Evolutionary conservation across 371 early-diverging fungal genomes (phyloP).

Genomic region (Mortierella polycephala): DNA sequence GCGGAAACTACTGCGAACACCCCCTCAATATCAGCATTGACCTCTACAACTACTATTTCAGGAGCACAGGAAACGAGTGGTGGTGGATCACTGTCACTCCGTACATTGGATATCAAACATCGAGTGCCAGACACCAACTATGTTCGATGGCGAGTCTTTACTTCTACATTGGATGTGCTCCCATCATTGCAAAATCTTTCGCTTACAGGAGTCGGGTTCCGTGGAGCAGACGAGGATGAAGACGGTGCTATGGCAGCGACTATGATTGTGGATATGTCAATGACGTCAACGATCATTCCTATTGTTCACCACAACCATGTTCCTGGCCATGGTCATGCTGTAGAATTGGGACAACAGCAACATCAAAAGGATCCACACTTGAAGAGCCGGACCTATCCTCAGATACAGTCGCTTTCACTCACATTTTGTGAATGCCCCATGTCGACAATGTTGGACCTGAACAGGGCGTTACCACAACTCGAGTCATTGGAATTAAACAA

Average conservation of each 20-base stretch:
- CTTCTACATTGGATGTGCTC: slow-evolving; percentile 14
- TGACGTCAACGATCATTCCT: no score
- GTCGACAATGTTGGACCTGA: slow-evolving; percentile 25
- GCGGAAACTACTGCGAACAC: neutral
- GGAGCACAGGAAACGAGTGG: neutral
- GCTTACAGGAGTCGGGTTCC: slow-evolving; percentile 32
- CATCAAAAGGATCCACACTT: neutral
- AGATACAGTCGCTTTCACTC: slow-evolving; percentile 22
- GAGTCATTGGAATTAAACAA: slow-evolving; percentile 34
- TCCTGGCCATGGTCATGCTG: slow-evolving; percentile 3
- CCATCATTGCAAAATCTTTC: slow-evolving; percentile 19
- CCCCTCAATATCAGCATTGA: neutral
- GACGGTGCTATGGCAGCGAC: neutral
- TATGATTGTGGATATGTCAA: no score
- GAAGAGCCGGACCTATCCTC: slow-evolving; percentile 8
- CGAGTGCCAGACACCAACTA: slow-evolving; percentile 36
- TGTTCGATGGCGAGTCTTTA: slow-evolving; percentile 31
- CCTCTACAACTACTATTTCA: neutral
- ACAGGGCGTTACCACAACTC: slow-evolving; percentile 27
- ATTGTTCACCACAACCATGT: neutral
- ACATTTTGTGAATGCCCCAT: slow-evolving; percentile 25
- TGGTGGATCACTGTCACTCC: slow-evolving; percentile 7
- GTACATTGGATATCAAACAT: slow-evolving; percentile 27
- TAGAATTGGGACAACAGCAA: no score
- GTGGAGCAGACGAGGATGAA: slow-evolving; percentile 10